These are phyloP conservation scores for Hypericum perforatum DNA, from an alignment of 345 rosid genomes.

Conservation along the genomic window DNA sequence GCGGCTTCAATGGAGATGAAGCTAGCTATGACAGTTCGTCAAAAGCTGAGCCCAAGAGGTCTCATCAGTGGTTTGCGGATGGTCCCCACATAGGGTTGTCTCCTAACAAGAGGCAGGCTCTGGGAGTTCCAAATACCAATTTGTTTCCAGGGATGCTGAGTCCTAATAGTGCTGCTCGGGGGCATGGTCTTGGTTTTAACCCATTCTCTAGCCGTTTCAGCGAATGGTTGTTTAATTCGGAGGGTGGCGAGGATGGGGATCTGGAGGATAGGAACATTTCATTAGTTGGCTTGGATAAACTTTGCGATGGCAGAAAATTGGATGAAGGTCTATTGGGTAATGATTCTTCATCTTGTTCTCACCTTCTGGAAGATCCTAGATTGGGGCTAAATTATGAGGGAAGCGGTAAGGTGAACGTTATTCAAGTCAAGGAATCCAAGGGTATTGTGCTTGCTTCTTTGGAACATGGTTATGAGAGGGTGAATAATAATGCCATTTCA, in stretches of 20 bases:
- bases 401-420: slow-evolving; percentile 45
- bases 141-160: slow-evolving; percentile 29
- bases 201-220: slow-evolving; percentile 26
- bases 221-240: slow-evolving; percentile 30
- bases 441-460: slow-evolving; percentile 22
- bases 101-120: slow-evolving; percentile 40
- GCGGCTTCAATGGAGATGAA: slow-evolving; percentile 24
- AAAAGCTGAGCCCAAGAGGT: slow-evolving; percentile 28
- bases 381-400: slow-evolving; percentile 31
- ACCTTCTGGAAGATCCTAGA: slow-evolving; percentile 28
- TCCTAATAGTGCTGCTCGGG: slow-evolving; percentile 34
- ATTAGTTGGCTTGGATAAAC: slow-evolving; percentile 21
- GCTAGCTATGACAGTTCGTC: slow-evolving; percentile 28
- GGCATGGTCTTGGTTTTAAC: slow-evolving; percentile 27
- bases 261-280: slow-evolving; percentile 28
- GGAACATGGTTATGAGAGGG: slow-evolving; percentile 25
- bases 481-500: slow-evolving; percentile 11
- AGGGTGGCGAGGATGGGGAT: slow-evolving; percentile 18
- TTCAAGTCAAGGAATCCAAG: slow-evolving; percentile 38
- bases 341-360: slow-evolving; percentile 31
- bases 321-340: slow-evolving; percentile 22
- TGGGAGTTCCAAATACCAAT: slow-evolving; percentile 27
- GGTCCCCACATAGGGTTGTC: slow-evolving; percentile 30
- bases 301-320: slow-evolving; percentile 22
- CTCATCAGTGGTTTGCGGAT: slow-evolving; percentile 43